phyloP scores from a whole-genome alignment of 768 basidiomycete species.

The Sarcodon sp. region DNA sequence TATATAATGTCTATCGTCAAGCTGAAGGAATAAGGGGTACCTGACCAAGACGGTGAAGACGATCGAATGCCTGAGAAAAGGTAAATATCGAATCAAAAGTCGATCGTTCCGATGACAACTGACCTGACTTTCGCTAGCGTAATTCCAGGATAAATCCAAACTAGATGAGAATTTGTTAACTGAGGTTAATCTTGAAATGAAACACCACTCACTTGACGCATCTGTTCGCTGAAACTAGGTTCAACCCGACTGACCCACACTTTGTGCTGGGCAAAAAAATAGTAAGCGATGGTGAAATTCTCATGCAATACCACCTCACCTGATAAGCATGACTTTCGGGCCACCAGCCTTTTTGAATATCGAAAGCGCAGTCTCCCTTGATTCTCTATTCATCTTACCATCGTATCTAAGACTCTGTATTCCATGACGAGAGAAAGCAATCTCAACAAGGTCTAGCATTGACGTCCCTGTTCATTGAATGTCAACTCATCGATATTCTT shows the following conservation, averaged over 20 bases:
- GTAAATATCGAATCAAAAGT: no score
- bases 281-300: not conserved
- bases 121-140: slow-evolving; percentile 19
- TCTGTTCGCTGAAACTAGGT: slow-evolving; percentile 55
- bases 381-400: slow-evolving; percentile 47
- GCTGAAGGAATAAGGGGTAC: not conserved
- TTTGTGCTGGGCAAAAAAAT: slow-evolving; percentile 28
- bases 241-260: slow-evolving; percentile 57
- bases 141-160: slow-evolving; percentile 68
- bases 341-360: slow-evolving; percentile 43
- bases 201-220: slow-evolving; percentile 42
- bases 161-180: slow-evolving; percentile 15
- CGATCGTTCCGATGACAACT: no score
- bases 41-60: slow-evolving; percentile 50
- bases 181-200: not conserved
- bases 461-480: slow-evolving; percentile 43
- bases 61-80: slow-evolving; percentile 38
- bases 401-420: slow-evolving; percentile 51
- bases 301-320: slow-evolving; percentile 19
- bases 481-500: not conserved
- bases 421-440: slow-evolving; percentile 43
- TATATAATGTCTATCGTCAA: not conserved
- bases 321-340: slow-evolving; percentile 54
- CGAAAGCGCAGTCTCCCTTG: slow-evolving; percentile 35
- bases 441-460: slow-evolving; percentile 56